Percentiles rank a stretch among this genome's conserved stretches.
Evolutionary conservation across 306 rosid genomes (phyloP).

Genomic region (Cicer yamashitae): DNA sequence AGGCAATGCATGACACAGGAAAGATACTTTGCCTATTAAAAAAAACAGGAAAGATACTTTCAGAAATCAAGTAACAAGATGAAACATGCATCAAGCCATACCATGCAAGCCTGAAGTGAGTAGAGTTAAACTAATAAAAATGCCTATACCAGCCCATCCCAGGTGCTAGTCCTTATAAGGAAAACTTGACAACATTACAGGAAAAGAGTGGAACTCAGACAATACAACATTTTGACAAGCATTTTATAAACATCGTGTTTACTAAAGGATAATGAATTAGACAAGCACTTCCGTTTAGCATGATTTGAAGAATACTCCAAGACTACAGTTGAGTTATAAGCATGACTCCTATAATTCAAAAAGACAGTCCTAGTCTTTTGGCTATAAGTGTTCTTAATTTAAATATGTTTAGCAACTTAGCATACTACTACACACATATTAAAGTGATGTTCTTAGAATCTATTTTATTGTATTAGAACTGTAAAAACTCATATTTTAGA

Average conservation of each 20-base stretch:
- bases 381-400: neutral
- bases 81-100: slow-evolving; percentile 26
- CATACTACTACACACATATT: neutral
- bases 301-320: slow-evolving; percentile 23
- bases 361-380: slow-evolving; percentile 1
- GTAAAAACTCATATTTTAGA: neutral
- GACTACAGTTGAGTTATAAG: slow-evolving; percentile 16
- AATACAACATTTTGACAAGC: slow-evolving; percentile 21
- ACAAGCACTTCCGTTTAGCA: slow-evolving; percentile 13
- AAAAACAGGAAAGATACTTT: neutral
- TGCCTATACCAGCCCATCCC: slow-evolving; percentile 16
- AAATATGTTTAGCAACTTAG: slow-evolving; percentile 31
- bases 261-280: slow-evolving; percentile 17
- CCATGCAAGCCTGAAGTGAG: slow-evolving; percentile 10
- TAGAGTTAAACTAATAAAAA: slow-evolving; percentile 24
- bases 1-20: neutral
- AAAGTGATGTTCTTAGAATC: slow-evolving; percentile 11
- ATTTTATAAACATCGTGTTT: slow-evolving; percentile 13
- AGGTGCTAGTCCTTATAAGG: slow-evolving; percentile 13
- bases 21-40: neutral
- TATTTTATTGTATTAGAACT: slow-evolving; percentile 24
- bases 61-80: slow-evolving; percentile 29
- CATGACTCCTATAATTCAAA: neutral
- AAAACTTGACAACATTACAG: neutral
- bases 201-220: neutral